Base-by-base conservation (phyloP, 257 asterid genomes). In the Solanum ossicruentum region DNA sequence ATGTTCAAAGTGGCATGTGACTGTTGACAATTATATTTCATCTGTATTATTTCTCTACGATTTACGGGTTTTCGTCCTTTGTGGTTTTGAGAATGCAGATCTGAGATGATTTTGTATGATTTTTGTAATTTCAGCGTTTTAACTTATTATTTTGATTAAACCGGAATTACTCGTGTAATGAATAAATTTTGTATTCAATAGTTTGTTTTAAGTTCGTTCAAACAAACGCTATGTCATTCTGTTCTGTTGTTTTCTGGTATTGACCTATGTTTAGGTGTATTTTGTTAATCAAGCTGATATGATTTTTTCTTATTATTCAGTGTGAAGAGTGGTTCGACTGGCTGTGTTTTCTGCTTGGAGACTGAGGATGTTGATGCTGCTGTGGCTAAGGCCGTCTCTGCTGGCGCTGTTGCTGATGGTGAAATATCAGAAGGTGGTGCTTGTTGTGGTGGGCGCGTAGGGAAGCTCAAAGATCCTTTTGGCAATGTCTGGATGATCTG, bases 401-500 rank as follows among this genome's bases (percentile, higher is more conserved):
- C 97, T 15, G 99, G 99, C 1, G 98, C 93, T 1, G 66, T 87
- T 6, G 9, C 88, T 8, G 94, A 88, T 8, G 91, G 90, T 0
- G 95, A 89, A 82, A 51, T 84, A 54, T 13, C 75, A 1, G 94
- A 91, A 57, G 92, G 88, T 61, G 93, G 80, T 58, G 49, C 87
- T 61, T 90, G 91, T 87, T 86, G 91, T 82, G 93, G 94, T 8
- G 93, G 92, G 61, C 91, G 95, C 88, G 93, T 89, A 85, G 97
- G 92, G 2, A 88, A 88, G 88, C 88, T 94, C 36, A 91, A 84
- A 88, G 99, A 95, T 83, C 99, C 99, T 0, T 95, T 85, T 87
- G 99, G 97, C 84, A 88, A 89, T 52, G 28, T 92, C 15, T 95
- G 98, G 98, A 83, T 92, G 5, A 89, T 95, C 83, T 88, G 92